Conservation (phyloP, 2,329 filamentous ascomycete genomes). For the Zasmidium angulare region DNA sequence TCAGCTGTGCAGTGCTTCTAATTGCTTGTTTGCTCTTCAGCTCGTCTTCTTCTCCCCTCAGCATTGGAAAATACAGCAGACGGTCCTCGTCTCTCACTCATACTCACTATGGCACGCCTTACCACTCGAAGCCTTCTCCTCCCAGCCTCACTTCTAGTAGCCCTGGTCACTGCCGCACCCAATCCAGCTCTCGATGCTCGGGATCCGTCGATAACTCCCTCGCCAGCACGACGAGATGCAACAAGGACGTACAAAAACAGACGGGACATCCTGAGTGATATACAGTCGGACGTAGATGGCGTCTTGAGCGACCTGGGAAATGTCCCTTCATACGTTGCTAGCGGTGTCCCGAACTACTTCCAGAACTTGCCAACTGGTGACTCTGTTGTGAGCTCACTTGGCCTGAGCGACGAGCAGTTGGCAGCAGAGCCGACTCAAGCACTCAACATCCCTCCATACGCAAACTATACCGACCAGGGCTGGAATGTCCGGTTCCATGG, state of each 20-base stretch:
- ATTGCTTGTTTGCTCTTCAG: not conserved
- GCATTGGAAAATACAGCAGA: too few species aligned
- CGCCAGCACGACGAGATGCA: conserved; percentile 43
- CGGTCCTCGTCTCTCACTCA: not conserved
- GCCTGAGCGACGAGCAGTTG: conserved; percentile 59
- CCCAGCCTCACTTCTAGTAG: conserved; percentile 26
- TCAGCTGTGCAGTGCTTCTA: not conserved
- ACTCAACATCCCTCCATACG: conserved; percentile 65
- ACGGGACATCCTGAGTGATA: conserved; percentile 52
- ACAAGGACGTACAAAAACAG: conserved; percentile 44
- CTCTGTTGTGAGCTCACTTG: conserved; percentile 61
- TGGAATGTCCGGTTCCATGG: conserved; percentile 78
- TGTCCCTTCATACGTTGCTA: conserved; percentile 61
- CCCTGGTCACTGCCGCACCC: conserved; percentile 27
- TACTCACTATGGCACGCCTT: conserved; percentile 12
- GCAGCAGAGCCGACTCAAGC: conserved; percentile 67
- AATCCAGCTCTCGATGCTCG: conserved; percentile 20
- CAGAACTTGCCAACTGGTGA: conserved; percentile 61
- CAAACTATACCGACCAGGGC: conserved; percentile 74
- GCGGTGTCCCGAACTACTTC: conserved; percentile 66
- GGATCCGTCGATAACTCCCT: conserved; percentile 51
- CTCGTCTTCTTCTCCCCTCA: not conserved
- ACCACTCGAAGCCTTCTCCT: conserved; percentile 24
- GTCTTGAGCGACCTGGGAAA: conserved; percentile 52
- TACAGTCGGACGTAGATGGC: conserved; percentile 43